Evolutionary conservation across 2,329 filamentous ascomycete genomes (phyloP).

Genomic region (Coleophoma eucalyptorum): DNA sequence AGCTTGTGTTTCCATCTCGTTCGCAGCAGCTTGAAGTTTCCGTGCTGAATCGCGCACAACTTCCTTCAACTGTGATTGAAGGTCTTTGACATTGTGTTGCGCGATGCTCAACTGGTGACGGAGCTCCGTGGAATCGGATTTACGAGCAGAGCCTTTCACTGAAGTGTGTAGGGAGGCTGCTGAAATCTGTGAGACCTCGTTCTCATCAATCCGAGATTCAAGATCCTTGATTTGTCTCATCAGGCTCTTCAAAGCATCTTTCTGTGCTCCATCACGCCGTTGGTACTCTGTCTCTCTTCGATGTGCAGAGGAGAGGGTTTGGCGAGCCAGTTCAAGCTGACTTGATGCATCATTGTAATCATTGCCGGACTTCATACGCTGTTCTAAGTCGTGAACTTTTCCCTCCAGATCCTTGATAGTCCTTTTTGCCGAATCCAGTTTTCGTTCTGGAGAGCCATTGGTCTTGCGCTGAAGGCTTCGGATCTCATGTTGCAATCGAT

Average conservation of each 20-base stretch:
- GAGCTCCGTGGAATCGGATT: slow-evolving; percentile 54
- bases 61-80: slow-evolving; percentile 43
- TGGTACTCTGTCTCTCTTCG: slow-evolving; percentile 62
- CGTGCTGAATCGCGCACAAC: slow-evolving; percentile 35
- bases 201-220: slow-evolving; percentile 64
- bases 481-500: slow-evolving; percentile 53
- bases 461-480: slow-evolving; percentile 40
- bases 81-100: slow-evolving; percentile 56
- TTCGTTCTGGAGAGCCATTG: slow-evolving; percentile 2
- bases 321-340: slow-evolving; percentile 53
- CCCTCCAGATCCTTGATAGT: slow-evolving; percentile 64
- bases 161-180: slow-evolving; percentile 43
- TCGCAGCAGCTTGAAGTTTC: slow-evolving; percentile 39
- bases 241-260: slow-evolving; percentile 57
- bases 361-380: slow-evolving; percentile 28
- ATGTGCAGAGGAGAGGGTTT: slow-evolving; percentile 58
- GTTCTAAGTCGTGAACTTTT: slow-evolving; percentile 42
- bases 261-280: slow-evolving; percentile 62
- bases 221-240: slow-evolving; percentile 64
- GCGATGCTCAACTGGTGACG: slow-evolving; percentile 57
- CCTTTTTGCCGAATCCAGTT: slow-evolving; percentile 43
- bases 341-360: slow-evolving; percentile 44
- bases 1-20: slow-evolving; percentile 46
- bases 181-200: slow-evolving; percentile 48
- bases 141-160: slow-evolving; percentile 44